A percentile compares a stretch with the other conserved stretches of the same genome.
Evolutionary conservation across 2,329 filamentous ascomycete genomes (phyloP).

Genomic region (Drechslerella coelobrocha): DNA sequence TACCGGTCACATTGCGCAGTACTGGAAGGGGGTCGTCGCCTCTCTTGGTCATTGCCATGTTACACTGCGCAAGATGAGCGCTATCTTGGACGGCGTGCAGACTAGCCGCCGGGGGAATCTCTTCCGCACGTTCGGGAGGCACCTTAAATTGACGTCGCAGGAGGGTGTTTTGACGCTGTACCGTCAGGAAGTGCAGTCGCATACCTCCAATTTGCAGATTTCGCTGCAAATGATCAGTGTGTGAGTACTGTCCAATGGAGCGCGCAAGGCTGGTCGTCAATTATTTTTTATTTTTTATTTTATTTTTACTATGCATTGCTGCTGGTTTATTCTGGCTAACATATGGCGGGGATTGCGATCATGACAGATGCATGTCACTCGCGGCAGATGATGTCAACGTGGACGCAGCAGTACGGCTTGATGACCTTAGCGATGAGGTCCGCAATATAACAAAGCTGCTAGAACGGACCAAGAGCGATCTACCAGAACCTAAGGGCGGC

Average conservation of each 20-base stretch:
- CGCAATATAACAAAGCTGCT: slow-evolving; percentile 41
- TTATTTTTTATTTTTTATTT: neutral
- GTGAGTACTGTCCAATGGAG: slow-evolving; percentile 35
- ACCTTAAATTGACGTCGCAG: slow-evolving; percentile 41
- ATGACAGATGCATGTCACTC: slow-evolving; percentile 39
- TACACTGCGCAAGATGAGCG: slow-evolving; percentile 39
- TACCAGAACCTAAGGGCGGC: slow-evolving; percentile 28
- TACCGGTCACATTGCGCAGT: slow-evolving; percentile 44
- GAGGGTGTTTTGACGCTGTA: slow-evolving; percentile 46
- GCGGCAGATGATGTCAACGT: slow-evolving; percentile 45
- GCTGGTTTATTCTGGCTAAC: neutral
- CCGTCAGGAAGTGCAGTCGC: slow-evolving; percentile 47
- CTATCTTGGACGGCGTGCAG: slow-evolving; percentile 28
- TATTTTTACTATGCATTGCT: too few species aligned
- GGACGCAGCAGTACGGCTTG: slow-evolving; percentile 44
- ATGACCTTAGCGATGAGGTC: slow-evolving; percentile 49
- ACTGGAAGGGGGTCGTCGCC: slow-evolving; percentile 45
- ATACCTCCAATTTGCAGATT: slow-evolving; percentile 46
- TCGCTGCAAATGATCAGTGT: slow-evolving; percentile 48
- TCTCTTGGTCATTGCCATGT: slow-evolving; percentile 32
- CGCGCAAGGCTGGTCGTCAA: too few species aligned
- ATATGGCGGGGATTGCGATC: slow-evolving; percentile 22
- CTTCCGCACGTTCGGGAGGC: slow-evolving; percentile 47
- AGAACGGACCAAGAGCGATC: slow-evolving; percentile 26
- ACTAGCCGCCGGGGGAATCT: slow-evolving; percentile 41